Evolutionary conservation across 23 red algal species (phyloP), one percentile per base, ranked within the genome.

Genomic region (Chondrus crispus): DNA sequence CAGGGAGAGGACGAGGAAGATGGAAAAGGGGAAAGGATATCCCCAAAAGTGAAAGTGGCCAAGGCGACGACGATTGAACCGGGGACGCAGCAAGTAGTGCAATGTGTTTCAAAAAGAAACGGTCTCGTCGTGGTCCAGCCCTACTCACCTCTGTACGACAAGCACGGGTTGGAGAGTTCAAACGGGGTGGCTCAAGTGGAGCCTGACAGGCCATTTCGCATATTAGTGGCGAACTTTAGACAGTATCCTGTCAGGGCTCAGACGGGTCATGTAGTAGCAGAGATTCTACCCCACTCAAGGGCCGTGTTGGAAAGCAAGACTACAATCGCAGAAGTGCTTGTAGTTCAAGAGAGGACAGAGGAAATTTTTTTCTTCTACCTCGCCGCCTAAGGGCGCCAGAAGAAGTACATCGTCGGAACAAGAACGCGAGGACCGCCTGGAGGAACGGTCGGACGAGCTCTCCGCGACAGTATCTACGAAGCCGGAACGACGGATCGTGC

Each of bases 171-270:
- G 3, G 57, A 37, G 3, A 8, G 68, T 40, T 37, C 82, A 0
- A 86, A 52, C 28, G 62, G 44, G 26, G 10, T 86, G 7, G 82
- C 66, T 24, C 58, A 51, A 13, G 58, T 64, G 32, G 80, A 84
- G 18, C 50, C 50, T 19, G 3, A 24, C 10, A 48, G 29, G 6
- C 76, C 46, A 7, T 81, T 81, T 53, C 39, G 45, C 19, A 3
- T 84, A 39, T n/a, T 84, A 6, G 55, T 62, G 8, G 55, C 54
- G 5, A 84, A 84, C 36, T 84, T 84, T 39, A 40, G 54, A 8
- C 35, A 13, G 26, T 18, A 28, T 57, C 51, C 55, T 3, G 24
- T 64, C 41, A 62, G 53, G 24, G 16, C 66, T 4, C 20, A 19
- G 19, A 84, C 62, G 26, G 4, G 42, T 20, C 80, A 64, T 24